A percentile compares a stretch with the other conserved stretches of the same genome.
Conservation (phyloP, 2,329 filamentous ascomycete genomes). For the Microdochium trichocladiopsis region DNA sequence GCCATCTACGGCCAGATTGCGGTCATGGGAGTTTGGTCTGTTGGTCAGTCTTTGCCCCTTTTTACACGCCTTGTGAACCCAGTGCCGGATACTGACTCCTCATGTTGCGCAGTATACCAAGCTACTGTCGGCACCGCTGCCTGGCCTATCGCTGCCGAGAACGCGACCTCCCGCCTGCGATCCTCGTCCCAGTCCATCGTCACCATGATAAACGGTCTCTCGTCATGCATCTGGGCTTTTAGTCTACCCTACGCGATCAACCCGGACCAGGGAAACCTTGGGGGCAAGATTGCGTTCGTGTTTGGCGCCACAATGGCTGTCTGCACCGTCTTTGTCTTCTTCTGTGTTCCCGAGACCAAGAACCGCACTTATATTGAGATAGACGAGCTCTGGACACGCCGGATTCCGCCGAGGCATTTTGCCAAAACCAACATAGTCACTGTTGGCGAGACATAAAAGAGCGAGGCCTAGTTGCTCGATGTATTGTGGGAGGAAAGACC, state of each 20-base stretch:
- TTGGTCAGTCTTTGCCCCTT: slow-evolving; percentile 1
- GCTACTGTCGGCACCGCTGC: slow-evolving; percentile 27
- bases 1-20: slow-evolving; percentile 9
- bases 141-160: slow-evolving; percentile 11
- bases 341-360: slow-evolving; percentile 11
- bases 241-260: slow-evolving; percentile 8
- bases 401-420: slow-evolving; percentile 2
- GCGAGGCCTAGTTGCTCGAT: not conserved
- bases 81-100: not conserved
- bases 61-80: not conserved
- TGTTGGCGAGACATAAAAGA: slow-evolving; percentile 1
- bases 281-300: slow-evolving; percentile 13
- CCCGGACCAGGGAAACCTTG: slow-evolving; percentile 7
- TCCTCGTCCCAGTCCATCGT: slow-evolving; percentile 7
- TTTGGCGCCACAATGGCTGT: slow-evolving; percentile 11
- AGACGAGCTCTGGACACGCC: slow-evolving; percentile 9
- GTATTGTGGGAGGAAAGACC: not conserved
- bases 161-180: slow-evolving; percentile 6
- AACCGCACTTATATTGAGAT: slow-evolving; percentile 13
- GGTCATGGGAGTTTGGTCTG: slow-evolving; percentile 21
- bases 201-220: slow-evolving; percentile 7
- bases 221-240: slow-evolving; percentile 9
- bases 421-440: slow-evolving; percentile 1
- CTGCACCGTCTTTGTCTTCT: slow-evolving; percentile 11
- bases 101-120: slow-evolving; percentile 12